Percentiles rank a stretch among this genome's conserved stretches.
Conservation (phyloP, 1,139 yeast genomes). For the Yamadazyma kanchanaburiensis region DNA sequence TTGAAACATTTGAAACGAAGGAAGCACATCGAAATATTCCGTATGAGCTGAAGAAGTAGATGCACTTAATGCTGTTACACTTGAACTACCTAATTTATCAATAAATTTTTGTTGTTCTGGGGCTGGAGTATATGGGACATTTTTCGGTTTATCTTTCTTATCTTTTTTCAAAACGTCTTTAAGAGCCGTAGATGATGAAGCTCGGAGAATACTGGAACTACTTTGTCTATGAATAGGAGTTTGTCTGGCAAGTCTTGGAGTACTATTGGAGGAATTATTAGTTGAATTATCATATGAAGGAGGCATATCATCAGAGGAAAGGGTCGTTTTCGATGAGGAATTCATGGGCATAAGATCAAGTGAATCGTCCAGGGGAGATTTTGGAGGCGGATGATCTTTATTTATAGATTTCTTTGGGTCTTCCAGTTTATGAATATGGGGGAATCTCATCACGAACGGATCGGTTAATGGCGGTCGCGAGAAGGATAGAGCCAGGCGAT, state of each 20-base stretch:
- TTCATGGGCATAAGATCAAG: too few species aligned
- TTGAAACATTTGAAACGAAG: conserved; percentile 64
- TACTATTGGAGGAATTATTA: conserved; percentile 1
- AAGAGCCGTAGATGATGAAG: not conserved
- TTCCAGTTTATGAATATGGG: too few species aligned
- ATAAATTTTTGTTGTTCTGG: conserved; percentile 35
- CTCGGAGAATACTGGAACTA: conserved; percentile 11
- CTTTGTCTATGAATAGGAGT: conserved; percentile 11
- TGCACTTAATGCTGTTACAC: conserved; percentile 20
- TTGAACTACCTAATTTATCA: conserved; percentile 19
- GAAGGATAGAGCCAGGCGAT: too few species aligned
- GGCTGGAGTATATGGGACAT: conserved; percentile 34
- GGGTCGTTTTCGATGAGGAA: too few species aligned
- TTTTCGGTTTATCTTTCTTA: conserved; percentile 9
- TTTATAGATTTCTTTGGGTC: too few species aligned
- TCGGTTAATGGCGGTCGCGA: too few species aligned
- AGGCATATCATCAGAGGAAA: conserved; percentile 7
- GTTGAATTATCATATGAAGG: conserved; percentile 13
- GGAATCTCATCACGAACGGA: too few species aligned
- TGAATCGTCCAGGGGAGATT: too few species aligned
- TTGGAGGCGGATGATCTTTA: too few species aligned
- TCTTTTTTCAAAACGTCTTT: conserved; percentile 1
- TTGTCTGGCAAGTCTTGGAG: conserved; percentile 2
- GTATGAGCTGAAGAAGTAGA: conserved; percentile 32
- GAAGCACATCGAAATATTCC: conserved; percentile 52